Evolutionary conservation across 352 stramenopile genomes (phyloP), one percentile per base, ranked within the genome.

Genomic region (Blastocystis sp.): DNA sequence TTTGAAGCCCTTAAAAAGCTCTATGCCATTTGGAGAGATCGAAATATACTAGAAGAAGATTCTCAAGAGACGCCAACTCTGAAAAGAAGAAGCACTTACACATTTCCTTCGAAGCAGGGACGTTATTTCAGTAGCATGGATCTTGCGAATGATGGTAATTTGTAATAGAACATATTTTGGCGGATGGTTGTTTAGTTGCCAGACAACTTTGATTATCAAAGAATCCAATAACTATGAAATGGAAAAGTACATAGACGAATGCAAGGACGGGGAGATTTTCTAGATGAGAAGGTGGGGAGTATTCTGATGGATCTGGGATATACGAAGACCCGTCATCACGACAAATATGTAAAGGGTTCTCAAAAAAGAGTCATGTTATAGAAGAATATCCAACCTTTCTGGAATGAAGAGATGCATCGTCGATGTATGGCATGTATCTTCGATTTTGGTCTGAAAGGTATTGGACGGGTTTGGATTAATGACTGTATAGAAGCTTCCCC

Each of bases 321-420:
- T 66, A 83, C 71, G 35, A 83, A 83, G 66, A 83, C 71, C 11
- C 71, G 71, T 11, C 71, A 83, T 42, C 71, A 83, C 37, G 71
- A 83, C 35, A 83, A 83, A 83, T 83, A 83, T 63, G 71, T 83
- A 65, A 37, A 37, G 63, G 16, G 3, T 6, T 32, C 14, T 14
- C 11, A 16, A 43, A n/a, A 54, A n/a, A n/a, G 24, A 11, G 12
- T 65, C 1, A 43, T 37, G 3, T 61, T 43, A 12, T 65, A 83
- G 71, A 83, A 83, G n/a, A 83, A 83, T 42, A 83, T 83, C n/a
- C 71, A 83, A 49, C 71, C 71, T n/a, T 83, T 83, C 51, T 83
- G 71, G 71, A 83, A 65, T 35, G 71, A 83, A 63, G 71, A 83
- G 39, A 83, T 83, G 71, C 52, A 83, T 51, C 71, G 71, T n/a